These are phyloP conservation scores for Aureobasidium zeae DNA, from an alignment of 2,329 filamentous ascomycete genomes.

Conservation along the genomic window DNA sequence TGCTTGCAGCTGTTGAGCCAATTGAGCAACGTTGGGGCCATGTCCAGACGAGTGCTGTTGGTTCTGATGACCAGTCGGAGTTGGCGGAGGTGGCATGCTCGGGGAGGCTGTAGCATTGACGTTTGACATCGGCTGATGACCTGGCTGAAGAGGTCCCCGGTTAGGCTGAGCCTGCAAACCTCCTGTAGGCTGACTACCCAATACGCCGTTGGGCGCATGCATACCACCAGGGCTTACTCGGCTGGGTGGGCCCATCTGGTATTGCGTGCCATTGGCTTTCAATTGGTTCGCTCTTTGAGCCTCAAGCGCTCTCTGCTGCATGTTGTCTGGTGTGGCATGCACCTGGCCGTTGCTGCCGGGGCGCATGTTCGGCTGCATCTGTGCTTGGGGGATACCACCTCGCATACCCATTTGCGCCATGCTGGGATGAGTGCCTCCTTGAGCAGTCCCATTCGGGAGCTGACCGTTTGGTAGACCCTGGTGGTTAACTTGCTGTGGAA, in stretches of 20 bases:
- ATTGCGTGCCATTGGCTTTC: constrained; percentile 17
- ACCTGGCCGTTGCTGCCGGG: not conserved
- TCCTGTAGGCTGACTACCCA: constrained; percentile 17
- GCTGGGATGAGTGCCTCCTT: constrained; percentile 33
- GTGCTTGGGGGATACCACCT: constrained; percentile 55
- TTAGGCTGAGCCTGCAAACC: no score
- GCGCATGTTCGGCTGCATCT: constrained; percentile 24
- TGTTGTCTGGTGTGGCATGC: constrained; percentile 7
- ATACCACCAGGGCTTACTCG: constrained; percentile 15
- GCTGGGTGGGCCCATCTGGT: constrained; percentile 17
- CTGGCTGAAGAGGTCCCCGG: constrained; percentile 9
- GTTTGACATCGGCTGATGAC: constrained; percentile 18
- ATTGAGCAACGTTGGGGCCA: constrained; percentile 45
- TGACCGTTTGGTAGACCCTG: constrained; percentile 42
- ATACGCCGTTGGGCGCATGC: constrained; percentile 5
- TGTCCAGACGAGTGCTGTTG: constrained; percentile 45
- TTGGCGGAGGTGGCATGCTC: constrained; percentile 31
- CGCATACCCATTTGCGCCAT: constrained; percentile 45
- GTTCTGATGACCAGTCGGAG: constrained; percentile 25
- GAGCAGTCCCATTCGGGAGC: constrained; percentile 17
- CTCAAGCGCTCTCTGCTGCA: constrained; percentile 18
- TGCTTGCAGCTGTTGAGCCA: constrained; percentile 44
- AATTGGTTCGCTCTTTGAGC: constrained; percentile 18
- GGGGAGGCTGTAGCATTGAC: constrained; percentile 27
- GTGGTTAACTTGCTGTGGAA: constrained; percentile 23